These are phyloP conservation scores for Luffa aegyptiaca DNA, from an alignment of 306 rosid genomes.

Conservation along the genomic window DNA sequence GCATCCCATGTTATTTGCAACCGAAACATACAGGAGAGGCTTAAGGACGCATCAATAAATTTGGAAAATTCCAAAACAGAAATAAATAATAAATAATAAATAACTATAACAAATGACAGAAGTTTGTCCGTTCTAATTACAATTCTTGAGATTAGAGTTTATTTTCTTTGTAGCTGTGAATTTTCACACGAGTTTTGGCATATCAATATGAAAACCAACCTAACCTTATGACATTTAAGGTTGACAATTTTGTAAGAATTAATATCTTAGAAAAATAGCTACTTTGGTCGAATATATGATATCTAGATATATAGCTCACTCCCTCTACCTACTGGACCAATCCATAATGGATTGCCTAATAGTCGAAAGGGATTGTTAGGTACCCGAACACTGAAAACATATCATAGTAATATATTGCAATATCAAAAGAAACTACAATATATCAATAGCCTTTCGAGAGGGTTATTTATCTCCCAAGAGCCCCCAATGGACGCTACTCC, in stretches of 20 bases:
- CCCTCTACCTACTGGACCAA: not conserved
- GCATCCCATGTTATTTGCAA: not conserved
- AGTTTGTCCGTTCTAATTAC: not conserved
- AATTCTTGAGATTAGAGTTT: not conserved
- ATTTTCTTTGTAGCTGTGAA: not conserved
- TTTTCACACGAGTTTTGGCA: not conserved
- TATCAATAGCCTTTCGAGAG: too few relatives aligned
- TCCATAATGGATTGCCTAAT: not conserved
- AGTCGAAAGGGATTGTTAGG: not conserved
- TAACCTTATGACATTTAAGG: not conserved
- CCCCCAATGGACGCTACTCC: too few relatives aligned
- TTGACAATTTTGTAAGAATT: not conserved
- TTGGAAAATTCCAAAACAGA: not conserved
- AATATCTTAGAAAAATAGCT: not conserved
- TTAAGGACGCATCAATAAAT: not conserved
- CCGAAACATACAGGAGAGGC: not conserved
- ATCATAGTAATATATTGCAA: too few relatives aligned
- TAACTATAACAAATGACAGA: not conserved
- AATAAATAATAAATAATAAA: not conserved
- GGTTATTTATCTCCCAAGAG: too few relatives aligned
- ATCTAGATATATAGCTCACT: not conserved
- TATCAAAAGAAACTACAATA: too few relatives aligned
- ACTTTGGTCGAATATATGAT: not conserved
- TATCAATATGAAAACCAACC: not conserved
- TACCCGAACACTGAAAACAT: too few relatives aligned